Evolutionary conservation across 345 rosid species (phyloP).

Genomic region (Odontarrhena argentea): DNA sequence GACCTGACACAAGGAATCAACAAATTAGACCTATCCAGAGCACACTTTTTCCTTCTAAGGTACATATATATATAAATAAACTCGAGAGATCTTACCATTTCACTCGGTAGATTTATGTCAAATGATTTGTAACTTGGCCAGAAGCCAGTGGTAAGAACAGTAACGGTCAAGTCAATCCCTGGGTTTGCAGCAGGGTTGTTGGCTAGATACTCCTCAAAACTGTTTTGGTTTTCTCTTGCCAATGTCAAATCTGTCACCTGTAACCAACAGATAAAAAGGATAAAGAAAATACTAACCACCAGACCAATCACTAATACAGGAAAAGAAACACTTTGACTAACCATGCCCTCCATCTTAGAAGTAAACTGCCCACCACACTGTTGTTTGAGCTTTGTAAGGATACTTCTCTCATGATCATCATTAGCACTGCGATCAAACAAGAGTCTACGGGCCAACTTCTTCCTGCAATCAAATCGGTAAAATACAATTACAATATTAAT

Average conservation of each 20-base stretch:
- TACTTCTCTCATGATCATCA: slow-evolving; percentile 76
- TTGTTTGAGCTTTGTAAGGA: slow-evolving; percentile 71
- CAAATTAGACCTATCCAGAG: slow-evolving; percentile 9
- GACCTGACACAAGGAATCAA: slow-evolving; percentile 49
- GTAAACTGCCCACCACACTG: slow-evolving; percentile 69
- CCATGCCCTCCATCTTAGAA: slow-evolving; percentile 86
- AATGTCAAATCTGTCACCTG: slow-evolving; percentile 85
- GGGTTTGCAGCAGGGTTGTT: slow-evolving; percentile 59
- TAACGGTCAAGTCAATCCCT: slow-evolving; percentile 78
- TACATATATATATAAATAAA: not conserved
- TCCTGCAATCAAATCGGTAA: slow-evolving; percentile 42
- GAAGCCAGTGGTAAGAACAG: slow-evolving; percentile 86
- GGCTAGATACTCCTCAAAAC: slow-evolving; percentile 69
- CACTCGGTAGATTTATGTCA: slow-evolving; percentile 75
- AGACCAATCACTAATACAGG: slow-evolving; percentile 5
- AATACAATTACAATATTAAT: not conserved
- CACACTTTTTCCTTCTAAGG: not conserved
- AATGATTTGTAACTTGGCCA: slow-evolving; percentile 93
- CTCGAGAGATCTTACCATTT: slow-evolving; percentile 55
- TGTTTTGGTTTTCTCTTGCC: slow-evolving; percentile 80
- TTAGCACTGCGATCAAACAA: slow-evolving; percentile 77
- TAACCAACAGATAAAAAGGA: slow-evolving; percentile 14
- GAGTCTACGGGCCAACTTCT: slow-evolving; percentile 65
- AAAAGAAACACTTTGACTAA: slow-evolving; percentile 34
- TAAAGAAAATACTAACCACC: slow-evolving; percentile 1